Base-by-base conservation (phyloP, 345 rosid genomes). In the Theobroma cacao region DNA sequence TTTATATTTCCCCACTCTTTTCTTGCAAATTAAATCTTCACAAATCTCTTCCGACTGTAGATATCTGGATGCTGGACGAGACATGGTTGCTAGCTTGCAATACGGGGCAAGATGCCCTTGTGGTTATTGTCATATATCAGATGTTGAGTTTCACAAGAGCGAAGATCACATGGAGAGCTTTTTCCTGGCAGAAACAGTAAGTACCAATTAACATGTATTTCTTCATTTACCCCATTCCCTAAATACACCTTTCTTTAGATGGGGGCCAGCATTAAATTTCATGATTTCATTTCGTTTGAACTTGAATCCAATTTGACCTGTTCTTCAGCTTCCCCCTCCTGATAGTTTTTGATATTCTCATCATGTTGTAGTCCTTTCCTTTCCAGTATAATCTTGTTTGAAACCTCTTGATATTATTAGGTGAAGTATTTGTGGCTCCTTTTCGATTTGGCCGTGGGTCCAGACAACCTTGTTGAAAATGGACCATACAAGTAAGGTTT, bases 131-230 rank as follows among this genome's bases (percentile, higher is more conserved):
- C 99, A 96, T 78, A 89, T 96, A 84, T 87, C 94, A 20, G 97
- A 96, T 82, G 99, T 96, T 0, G 99, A 95, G 82, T 88, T 86
- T 73, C 99, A 95, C 80, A 76, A 91, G 79, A 89, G 77, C 81
- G 98, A 92, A 83, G 97, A 95, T 80, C 99, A 94, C 82, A 95
- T 95, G 99, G 99, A 95, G 84, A 95, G 99, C 86, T 95, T 95
- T 86, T 95, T 95, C 90, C 94, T 95, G 14, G 98, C 98, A n/a
- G 99, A 95, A 93, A 95, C 99, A 9, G 99, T 95, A 78, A 83
- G 97, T 38, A 78, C 38, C n/a, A 72, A 18, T 75, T 74, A 70
- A 50, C 75, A 4, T 50, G 75, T 48, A 18, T 70, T 63, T 6
- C 26, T 68, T 3, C 11, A 1, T 18, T n/a, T 67, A 5, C 34